Evolutionary conservation across 352 stramenopile genomes (phyloP).

Genomic region (Pythium guiyangense): DNA sequence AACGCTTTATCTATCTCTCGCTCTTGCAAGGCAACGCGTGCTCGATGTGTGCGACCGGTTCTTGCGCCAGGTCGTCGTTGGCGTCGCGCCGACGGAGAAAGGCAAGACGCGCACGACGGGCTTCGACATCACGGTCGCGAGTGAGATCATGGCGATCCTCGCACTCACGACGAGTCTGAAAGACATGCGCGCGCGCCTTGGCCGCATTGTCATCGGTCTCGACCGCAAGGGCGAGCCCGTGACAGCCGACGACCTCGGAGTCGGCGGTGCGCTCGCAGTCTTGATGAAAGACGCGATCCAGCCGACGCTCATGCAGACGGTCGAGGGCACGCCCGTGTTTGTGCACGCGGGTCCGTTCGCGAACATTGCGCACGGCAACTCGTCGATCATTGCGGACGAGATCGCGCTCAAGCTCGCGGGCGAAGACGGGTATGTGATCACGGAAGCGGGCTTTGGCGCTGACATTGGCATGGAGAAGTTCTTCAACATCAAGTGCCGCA

Average conservation of each 20-base stretch:
- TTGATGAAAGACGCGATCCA: slow-evolving; percentile 98
- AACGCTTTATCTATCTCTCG: not conserved
- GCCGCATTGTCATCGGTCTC: slow-evolving; percentile 93
- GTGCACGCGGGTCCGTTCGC: slow-evolving; percentile 98
- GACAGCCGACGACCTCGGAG: slow-evolving; percentile 96
- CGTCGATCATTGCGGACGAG: slow-evolving; percentile 96
- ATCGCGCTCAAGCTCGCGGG: slow-evolving; percentile 93
- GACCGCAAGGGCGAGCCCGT: slow-evolving; percentile 81
- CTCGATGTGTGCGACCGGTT: slow-evolving; percentile 97
- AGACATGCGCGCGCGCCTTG: slow-evolving; percentile 93
- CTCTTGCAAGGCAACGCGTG: slow-evolving; percentile 80
- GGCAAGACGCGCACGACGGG: slow-evolving; percentile 65
- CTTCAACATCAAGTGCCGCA: slow-evolving; percentile 99
- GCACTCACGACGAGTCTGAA: slow-evolving; percentile 92
- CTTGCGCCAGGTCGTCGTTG: slow-evolving; percentile 90
- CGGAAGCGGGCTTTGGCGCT: slow-evolving; percentile 97
- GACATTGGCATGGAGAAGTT: slow-evolving; percentile 98
- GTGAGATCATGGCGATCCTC: slow-evolving; percentile 98
- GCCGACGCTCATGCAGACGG: slow-evolving; percentile 97
- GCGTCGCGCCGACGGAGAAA: slow-evolving; percentile 90
- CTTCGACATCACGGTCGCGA: slow-evolving; percentile 92
- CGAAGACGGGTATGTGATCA: slow-evolving; percentile 96
- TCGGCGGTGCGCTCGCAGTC: slow-evolving; percentile 94
- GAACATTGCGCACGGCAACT: slow-evolving; percentile 98
- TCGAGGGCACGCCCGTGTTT: slow-evolving; percentile 94